These are phyloP conservation scores for Fusarium fujikuroi DNA, from an alignment of 2,329 filamentous ascomycete species.

Conservation along the genomic window DNA sequence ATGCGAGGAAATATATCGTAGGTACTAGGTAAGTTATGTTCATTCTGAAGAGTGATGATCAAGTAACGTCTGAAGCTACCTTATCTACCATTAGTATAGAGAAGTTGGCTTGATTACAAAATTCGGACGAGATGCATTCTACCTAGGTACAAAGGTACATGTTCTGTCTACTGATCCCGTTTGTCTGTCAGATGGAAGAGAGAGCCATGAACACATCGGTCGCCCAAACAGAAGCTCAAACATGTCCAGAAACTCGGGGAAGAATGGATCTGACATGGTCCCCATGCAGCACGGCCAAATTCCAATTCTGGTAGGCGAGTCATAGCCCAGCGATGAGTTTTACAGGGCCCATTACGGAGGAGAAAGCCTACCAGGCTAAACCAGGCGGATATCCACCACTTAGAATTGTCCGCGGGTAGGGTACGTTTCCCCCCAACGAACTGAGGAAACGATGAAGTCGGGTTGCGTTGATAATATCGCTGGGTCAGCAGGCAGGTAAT, in stretches of 20 bases:
- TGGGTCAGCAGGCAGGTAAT: background rate
- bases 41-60: background rate
- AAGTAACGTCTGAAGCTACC: background rate
- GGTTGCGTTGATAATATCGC: background rate
- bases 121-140: background rate
- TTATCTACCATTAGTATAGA: too few relatives aligned
- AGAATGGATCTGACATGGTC: background rate
- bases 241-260: background rate
- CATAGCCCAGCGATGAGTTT: conserved; percentile 1
- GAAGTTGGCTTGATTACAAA: background rate
- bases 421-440: background rate
- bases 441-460: background rate
- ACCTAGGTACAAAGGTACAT: background rate
- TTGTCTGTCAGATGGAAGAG: background rate
- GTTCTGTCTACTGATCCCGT: too few relatives aligned
- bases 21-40: background rate
- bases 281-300: conserved; percentile 2
- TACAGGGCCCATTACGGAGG: conserved; percentile 1
- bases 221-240: conserved; percentile 15
- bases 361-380: background rate
- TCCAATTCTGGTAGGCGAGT: conserved; percentile 20
- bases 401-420: conserved; percentile 1
- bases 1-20: background rate
- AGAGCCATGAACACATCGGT: conserved; percentile 10
- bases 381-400: conserved; percentile 18